Base-by-base conservation (phyloP, 1,284 basidiomycete genomes). In the Tranzscheliella williamsii region DNA sequence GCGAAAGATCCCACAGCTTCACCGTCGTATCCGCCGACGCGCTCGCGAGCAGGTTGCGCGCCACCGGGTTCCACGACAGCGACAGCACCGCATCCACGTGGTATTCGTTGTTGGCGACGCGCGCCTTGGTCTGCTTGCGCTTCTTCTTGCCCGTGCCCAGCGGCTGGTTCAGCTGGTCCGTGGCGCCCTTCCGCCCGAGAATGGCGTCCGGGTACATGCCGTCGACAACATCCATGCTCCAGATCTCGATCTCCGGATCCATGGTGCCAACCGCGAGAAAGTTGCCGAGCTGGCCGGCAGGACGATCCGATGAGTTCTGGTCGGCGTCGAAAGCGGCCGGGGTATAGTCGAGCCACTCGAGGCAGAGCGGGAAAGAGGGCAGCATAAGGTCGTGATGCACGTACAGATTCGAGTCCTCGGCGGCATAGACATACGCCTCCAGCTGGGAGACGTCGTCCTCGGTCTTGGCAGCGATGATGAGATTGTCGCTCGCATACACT, bases 381-480 rank as follows among this genome's bases (percentile, higher is more conserved):
- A 99, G 85, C 86, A 99, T 90, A 72, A 97, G 84, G 79, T 99
- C 95, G 80, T 99, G 95, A 78, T 98, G 95, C 22, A 90, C 89
- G 78, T 94, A 98, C 24, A 98, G 84, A 74, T 91, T 92, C 76
- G 79, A 31, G 36, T 70, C 70, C 24, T 46, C 23, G 2, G 70
- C 54, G 11, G 67, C 58, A 52, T 77, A 77, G 24, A 77, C 46
- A 44, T 77, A 69, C 13, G 67, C 72, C 47, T 98, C 95, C 52
- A 98, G 84, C 67, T 95, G 91, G 1, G 94, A 95, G 42, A 98
- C 85, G 55, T 97, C 93, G 79, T 96, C 91, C 75, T 95, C 91
- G 0, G 95, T 97, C 85, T 94, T 95, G 24, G 93, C 93, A 16
- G 87, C 82, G 33, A 97, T 87, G 62, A 99, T 80, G 57, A 99